Base-by-base conservation (phyloP, 2,329 filamentous ascomycete genomes). In the Exserohilum turcica region DNA sequence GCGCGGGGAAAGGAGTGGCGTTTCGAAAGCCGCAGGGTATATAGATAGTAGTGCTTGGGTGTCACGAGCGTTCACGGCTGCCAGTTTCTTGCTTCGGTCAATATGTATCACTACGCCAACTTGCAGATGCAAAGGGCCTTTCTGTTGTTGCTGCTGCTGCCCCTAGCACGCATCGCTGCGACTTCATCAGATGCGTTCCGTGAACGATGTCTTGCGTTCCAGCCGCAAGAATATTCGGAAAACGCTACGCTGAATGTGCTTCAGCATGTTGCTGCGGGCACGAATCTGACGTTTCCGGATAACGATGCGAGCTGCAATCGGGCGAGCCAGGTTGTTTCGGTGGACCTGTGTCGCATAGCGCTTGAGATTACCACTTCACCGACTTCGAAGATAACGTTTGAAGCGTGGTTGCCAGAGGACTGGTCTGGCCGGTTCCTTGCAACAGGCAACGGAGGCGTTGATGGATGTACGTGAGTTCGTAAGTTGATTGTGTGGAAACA, bases 311-410 rank as follows among this genome's bases (percentile, higher is more conserved):
- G 66, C 15, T 79, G 77, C 45, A 59, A 47, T 13, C 66, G 64
- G 32, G 49, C 65, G 1, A 71, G 48, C 15, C 77, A 79, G 52
- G 27, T 59, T 1, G 73, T 78, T 6, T 56, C 71, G 2, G 65
- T 62, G 1, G 72, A 77, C 45, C 24, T 78, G 5, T 80, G 78
- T 53, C 75, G 78, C 7, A 63, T 80, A 18, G 71, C 74, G 2
- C 70, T 80, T 46, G 71, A 68, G 8, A 74, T 80, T 12, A 59
- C 67, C 4, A 80, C 77, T 0, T 78, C 77, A 3, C 68, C 68
- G 4, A 27, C 42, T 3, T 69, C 65, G 10, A 75, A 77, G 32
- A 78, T 84, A 28, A 76, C 61, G 1, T 66, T 77, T 39, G 77
- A 79, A 54, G 66, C 72, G 8, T 78, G 74, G 63, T 73, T 59